Conservation (phyloP, 345 rosid genomes). For the Eucalyptus urophylla region DNA sequence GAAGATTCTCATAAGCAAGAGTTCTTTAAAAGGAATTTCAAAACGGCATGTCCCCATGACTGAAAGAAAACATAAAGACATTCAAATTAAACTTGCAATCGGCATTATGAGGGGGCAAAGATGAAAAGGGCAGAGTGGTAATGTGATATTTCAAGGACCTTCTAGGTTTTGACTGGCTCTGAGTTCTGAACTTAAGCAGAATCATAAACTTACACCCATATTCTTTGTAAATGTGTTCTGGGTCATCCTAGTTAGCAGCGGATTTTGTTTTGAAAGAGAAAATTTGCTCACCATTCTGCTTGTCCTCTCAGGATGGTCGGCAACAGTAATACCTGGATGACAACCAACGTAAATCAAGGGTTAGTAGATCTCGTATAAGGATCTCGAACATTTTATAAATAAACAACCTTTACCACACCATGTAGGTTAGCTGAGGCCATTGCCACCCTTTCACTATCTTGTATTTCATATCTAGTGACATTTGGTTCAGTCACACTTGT, state of each 20-base stretch:
- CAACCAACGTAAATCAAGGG: background rate
- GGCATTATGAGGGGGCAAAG: background rate
- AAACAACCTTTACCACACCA: background rate
- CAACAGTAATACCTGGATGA: conserved; percentile 33
- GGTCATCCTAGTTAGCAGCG: conserved; percentile 6
- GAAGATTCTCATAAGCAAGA: background rate
- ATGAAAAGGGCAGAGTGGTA: background rate
- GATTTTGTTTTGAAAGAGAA: conserved; percentile 12
- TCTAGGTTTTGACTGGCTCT: background rate
- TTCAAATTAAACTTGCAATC: background rate
- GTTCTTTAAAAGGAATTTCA: background rate
- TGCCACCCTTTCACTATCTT: conserved; percentile 18
- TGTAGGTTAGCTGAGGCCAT: conserved; percentile 11
- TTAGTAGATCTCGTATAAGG: background rate
- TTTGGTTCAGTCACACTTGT: conserved; percentile 14
- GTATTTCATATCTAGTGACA: conserved; percentile 11
- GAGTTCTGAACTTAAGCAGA: background rate
- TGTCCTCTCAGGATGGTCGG: conserved; percentile 15
- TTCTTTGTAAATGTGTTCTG: conserved; percentile 14
- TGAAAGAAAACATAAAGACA: background rate
- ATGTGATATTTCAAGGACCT: background rate
- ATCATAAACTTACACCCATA: conserved; percentile 18
- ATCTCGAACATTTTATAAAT: background rate
- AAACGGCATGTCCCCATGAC: background rate
- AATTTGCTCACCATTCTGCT: conserved; percentile 16